Conservation (phyloP, 331 rosid species). For the Pyracantha coccinea region DNA sequence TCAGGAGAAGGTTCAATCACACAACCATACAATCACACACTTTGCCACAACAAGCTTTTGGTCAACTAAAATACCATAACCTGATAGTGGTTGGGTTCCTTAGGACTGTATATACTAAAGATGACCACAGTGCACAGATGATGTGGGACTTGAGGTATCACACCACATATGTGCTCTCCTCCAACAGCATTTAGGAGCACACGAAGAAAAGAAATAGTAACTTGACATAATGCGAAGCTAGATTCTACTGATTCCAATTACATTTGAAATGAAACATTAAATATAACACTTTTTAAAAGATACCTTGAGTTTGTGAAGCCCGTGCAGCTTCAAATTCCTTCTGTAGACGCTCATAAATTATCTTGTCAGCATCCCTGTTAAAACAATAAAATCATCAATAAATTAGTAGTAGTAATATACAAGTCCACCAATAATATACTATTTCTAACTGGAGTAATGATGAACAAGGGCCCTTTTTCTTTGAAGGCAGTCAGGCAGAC, state of each 20-base stretch:
- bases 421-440: neutral
- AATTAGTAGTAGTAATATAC: neutral
- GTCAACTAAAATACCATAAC: neutral
- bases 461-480: neutral
- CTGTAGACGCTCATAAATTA: conserved; percentile 60
- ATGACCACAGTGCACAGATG: neutral
- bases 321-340: conserved; percentile 84
- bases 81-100: neutral
- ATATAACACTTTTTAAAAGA: conserved; percentile 11
- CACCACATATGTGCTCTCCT: neutral
- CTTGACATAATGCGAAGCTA: neutral
- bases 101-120: neutral
- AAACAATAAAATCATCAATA: neutral
- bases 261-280: neutral
- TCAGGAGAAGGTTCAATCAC: neutral
- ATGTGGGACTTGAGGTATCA: neutral
- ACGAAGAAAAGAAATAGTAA: neutral
- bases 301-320: conserved; percentile 84
- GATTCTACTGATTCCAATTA: neutral
- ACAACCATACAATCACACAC: neutral
- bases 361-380: conserved; percentile 87
- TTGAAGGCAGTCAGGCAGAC: neutral
- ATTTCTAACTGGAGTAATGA: neutral
- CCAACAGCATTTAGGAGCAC: neutral
- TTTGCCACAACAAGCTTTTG: neutral